Evolutionary conservation across 1,284 basidiomycete genomes (phyloP).

Genomic region (Inonotus obliquus): DNA sequence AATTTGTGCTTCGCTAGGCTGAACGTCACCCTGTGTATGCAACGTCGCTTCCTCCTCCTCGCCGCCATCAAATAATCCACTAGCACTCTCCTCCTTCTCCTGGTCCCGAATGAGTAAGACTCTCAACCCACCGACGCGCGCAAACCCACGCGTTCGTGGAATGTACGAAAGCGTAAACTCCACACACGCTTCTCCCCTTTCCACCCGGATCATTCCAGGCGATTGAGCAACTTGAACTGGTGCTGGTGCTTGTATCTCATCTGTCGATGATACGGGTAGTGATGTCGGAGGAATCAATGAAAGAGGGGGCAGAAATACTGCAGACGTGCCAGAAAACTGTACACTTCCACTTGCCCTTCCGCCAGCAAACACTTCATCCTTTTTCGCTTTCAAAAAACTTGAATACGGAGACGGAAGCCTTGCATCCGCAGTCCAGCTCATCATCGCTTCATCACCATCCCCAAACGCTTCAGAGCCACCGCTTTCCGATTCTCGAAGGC

Average conservation of each 20-base stretch:
- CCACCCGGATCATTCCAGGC: constrained; percentile 21
- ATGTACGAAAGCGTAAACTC: constrained; percentile 13
- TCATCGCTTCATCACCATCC: constrained; percentile 1
- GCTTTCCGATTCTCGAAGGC: not conserved
- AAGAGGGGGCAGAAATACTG: constrained; percentile 37
- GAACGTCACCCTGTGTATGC: constrained; percentile 20
- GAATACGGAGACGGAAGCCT: constrained; percentile 14
- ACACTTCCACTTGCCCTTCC: constrained; percentile 26
- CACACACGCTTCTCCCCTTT: constrained; percentile 13
- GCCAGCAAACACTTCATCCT: not conserved
- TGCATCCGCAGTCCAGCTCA: not conserved
- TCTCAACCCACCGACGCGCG: constrained; percentile 15
- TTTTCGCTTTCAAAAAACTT: not conserved
- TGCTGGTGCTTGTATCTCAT: not conserved
- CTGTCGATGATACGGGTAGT: constrained; percentile 1
- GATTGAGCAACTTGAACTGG: not conserved
- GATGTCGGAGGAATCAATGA: constrained; percentile 18
- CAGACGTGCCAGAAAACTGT: constrained; percentile 51
- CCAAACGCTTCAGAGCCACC: constrained; percentile 3
- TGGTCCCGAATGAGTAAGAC: constrained; percentile 38
- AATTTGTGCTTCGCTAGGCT: constrained; percentile 31
- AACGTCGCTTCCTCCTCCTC: constrained; percentile 21
- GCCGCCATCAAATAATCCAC: not conserved
- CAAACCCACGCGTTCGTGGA: constrained; percentile 13
- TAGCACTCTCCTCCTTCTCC: constrained; percentile 21